Percentiles rank a stretch among this genome's conserved stretches.
Evolutionary conservation across 2,329 filamentous ascomycete genomes (phyloP).

Genomic region (Fusarium irregulare): DNA sequence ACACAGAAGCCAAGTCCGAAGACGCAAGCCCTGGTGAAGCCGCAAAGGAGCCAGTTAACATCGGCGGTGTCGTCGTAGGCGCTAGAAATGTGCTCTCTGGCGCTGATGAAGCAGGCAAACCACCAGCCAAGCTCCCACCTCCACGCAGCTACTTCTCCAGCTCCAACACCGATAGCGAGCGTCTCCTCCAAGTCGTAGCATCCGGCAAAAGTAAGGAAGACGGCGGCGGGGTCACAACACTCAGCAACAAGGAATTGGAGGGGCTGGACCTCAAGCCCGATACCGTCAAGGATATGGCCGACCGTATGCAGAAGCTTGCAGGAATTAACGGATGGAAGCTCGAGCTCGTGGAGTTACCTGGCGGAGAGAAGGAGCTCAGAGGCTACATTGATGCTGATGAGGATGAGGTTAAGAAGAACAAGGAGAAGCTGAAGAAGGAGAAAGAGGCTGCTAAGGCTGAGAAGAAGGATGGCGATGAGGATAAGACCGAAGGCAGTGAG

Average conservation of each 20-base stretch:
- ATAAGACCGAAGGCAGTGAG: conserved; percentile 23
- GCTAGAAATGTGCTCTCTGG: conserved; percentile 61
- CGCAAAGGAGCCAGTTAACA: conserved; percentile 55
- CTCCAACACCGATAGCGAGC: conserved; percentile 37
- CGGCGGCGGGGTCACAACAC: conserved; percentile 69
- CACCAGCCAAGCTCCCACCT: conserved; percentile 58
- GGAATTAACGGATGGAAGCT: conserved; percentile 81
- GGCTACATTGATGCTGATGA: conserved; percentile 74
- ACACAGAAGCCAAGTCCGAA: conserved; percentile 1
- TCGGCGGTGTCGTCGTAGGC: conserved; percentile 67
- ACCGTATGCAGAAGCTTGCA: conserved; percentile 75
- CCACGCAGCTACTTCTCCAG: conserved; percentile 56
- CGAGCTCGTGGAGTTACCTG: conserved; percentile 77
- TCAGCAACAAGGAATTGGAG: conserved; percentile 75
- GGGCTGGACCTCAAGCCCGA: conserved; percentile 74
- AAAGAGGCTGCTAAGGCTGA: conserved; percentile 7
- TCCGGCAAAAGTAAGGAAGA: conserved; percentile 62
- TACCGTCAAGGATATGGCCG: conserved; percentile 75
- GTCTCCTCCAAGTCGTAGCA: conserved; percentile 59
- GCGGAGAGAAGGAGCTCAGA: conserved; percentile 69
- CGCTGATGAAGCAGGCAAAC: conserved; percentile 60
- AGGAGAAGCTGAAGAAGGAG: conserved; percentile 36
- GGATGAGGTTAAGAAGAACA: conserved; percentile 44
- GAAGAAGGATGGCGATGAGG: conserved; percentile 39
- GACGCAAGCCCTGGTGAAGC: conserved; percentile 35